Base-by-base conservation (phyloP, 1,284 basidiomycete species). In the Marasmius tenuissimus region DNA sequence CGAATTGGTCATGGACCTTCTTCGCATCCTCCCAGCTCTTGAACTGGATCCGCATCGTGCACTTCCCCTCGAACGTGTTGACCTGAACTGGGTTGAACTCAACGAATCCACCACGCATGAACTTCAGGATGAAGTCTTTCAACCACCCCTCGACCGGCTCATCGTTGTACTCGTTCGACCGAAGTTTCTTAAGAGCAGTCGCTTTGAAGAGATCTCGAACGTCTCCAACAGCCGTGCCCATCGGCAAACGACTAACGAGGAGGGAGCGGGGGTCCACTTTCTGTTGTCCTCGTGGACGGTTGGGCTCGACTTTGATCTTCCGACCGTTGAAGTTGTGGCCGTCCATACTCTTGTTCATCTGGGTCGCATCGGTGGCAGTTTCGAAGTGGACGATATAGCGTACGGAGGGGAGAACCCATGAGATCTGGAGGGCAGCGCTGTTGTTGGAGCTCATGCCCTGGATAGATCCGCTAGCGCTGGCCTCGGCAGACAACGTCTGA, bases 11-110 rank as follows among this genome's bases (percentile, higher is more conserved):
- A 35, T 75, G 67, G 9, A 75, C 77, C 3, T 56, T 51, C 54
- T 80, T 74, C 1, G 81, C 82, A 1, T 74, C 72, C n/a, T 82
- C 79, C 81, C 80, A 83, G 10, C 73, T 72, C 4, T 72, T 65
- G 64, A 85, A 85, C 27, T 74, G 74, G 3, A 75, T 78, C 59
- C 73, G 78, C 3, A 77, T 72, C 4, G 60, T 68, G 12, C 75
- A 63, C 42, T 71, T 64, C 14, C 74, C 75, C 10, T 73, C 66
- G 39, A 56, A 20, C 10, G 33, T 52, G 45, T 65, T 64, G 1
- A 59, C 42, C 10, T 55, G 57, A 14, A 56, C 22, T 12, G 40
- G 22, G 16, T 49, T 20, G 3, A 59, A 40, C 16, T 66, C 60
- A 4, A 62, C 39, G 11, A 49, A 47, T 33, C 6, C 51, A 12